phyloP scores from a whole-genome alignment of 371 early-diverging fungal genomes.

The Mortierella sp. region DNA sequence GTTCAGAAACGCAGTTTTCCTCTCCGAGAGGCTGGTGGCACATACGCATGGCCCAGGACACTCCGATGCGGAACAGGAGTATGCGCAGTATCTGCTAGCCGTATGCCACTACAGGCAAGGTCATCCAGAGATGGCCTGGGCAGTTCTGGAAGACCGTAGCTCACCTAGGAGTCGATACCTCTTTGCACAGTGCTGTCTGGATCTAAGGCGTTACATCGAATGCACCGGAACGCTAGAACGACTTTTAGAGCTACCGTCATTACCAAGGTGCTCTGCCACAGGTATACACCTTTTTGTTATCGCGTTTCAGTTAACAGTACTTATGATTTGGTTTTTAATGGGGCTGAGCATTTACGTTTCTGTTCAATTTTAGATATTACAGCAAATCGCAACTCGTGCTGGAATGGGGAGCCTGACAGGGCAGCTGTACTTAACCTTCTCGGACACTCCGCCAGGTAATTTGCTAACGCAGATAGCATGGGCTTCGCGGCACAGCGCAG shows the following conservation, averaged over 20 bases:
- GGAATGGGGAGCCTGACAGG: conserved; percentile 46
- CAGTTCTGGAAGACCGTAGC: conserved; percentile 23
- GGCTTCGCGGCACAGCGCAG: too few species aligned
- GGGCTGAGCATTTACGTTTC: not conserved
- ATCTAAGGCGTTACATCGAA: conserved; percentile 56
- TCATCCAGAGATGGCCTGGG: conserved; percentile 34
- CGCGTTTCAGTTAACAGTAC: too few species aligned
- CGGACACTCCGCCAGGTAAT: conserved; percentile 57
- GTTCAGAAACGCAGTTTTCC: conserved; percentile 40
- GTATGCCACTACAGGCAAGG: conserved; percentile 45
- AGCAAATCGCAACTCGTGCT: conserved; percentile 1
- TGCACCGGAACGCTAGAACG: conserved; percentile 48
- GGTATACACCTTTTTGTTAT: conserved; percentile 12
- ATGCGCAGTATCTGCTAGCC: conserved; percentile 40
- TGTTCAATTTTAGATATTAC: conserved; percentile 17
- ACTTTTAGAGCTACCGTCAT: conserved; percentile 32
- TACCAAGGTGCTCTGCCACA: conserved; percentile 16
- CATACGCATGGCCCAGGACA: conserved; percentile 23
- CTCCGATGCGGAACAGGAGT: conserved; percentile 25
- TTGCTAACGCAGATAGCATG: not conserved
- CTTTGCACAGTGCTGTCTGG: conserved; percentile 58
- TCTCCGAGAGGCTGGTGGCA: conserved; percentile 37
- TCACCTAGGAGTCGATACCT: conserved; percentile 44
- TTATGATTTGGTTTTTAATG: too few species aligned
- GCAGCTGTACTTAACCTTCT: conserved; percentile 58